Base-by-base conservation (phyloP, 306 rosid species). In the Dryas octopetala region DNA sequence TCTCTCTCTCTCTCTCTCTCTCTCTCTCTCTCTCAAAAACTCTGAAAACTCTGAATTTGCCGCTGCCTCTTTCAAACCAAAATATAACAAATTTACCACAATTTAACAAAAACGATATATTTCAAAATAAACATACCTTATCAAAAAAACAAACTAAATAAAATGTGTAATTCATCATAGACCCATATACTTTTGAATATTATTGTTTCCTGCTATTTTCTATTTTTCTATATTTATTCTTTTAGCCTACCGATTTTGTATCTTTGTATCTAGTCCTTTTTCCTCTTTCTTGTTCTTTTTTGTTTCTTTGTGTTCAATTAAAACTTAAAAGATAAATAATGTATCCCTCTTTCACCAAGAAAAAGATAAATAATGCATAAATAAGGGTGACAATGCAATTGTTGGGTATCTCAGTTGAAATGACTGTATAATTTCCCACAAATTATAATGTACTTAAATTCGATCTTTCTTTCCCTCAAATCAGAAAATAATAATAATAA, bases 41-140 rank as follows among this genome's bases (percentile, higher is more conserved):
- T 49, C 19, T 44, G 26, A 32, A 32, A 2, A 32, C 50, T 69
- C 73, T 71, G 81, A 86, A 69, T 79, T 32, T 85, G 87, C 85
- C 84, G 93, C 88, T 78, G 85, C 89, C 76, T 73, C 74, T 74
- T 89, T 86, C 84, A 84, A 85, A 88, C 46, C 46, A 71, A 59
- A 75, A 5, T 14, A 6, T 7, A 64, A 46, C 71, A 44, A 63
- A 51, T 7, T 52, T 59, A 23, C 16, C 28, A 14, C 28, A n/a
- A 2, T 11, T 0, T 11, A 43, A 19, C 13, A 66, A 41, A 54
- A 15, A 40, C 4, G 3, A 32, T 32, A 32, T 32, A 32, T 32
- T 32, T 32, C 38, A 32, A 32, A 2, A 32, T 32, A 32, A 32
- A 23, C 23, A 23, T 23, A 23, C 23, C 23, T 23, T 23, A 23